Conservation (phyloP, 106 monocot genomes). For the Amphibolis antarctica region DNA sequence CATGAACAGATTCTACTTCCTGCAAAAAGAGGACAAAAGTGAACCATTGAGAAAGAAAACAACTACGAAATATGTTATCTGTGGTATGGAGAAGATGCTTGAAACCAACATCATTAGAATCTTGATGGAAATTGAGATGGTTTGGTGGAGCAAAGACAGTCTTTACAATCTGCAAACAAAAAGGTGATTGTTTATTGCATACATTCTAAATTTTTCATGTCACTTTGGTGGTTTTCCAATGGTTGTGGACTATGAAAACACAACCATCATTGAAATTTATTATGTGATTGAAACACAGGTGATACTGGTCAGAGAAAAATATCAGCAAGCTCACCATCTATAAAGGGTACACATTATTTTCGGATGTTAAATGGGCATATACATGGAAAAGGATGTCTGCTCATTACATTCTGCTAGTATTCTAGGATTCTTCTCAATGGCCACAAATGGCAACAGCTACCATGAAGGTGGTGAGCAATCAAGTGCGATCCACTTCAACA, state of each 20-base stretch:
- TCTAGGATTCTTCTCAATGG: constrained; percentile 14
- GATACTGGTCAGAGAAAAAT: too few species aligned
- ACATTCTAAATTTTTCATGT: constrained; percentile 15
- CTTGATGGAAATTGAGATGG: constrained; percentile 79
- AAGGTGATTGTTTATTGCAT: background rate
- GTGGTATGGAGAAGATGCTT: background rate
- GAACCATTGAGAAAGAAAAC: background rate
- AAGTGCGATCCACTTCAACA: constrained; percentile 77
- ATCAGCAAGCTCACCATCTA: too few species aligned
- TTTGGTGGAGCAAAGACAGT: constrained; percentile 98
- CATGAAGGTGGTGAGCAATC: constrained; percentile 73
- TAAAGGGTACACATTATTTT: background rate
- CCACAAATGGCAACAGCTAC: constrained; percentile 98
- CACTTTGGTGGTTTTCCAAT: constrained; percentile 53
- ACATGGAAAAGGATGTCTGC: background rate
- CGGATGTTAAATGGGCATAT: background rate
- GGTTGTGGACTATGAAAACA: constrained; percentile 35
- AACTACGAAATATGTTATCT: background rate
- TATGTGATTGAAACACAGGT: background rate
- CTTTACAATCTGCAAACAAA: constrained; percentile 59
- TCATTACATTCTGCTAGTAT: background rate
- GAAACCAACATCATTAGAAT: constrained; percentile 58
- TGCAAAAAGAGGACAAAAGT: constrained; percentile 18
- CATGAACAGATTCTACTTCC: constrained; percentile 73
- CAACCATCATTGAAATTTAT: background rate